These are phyloP conservation scores for Populus trichocarpa DNA, from an alignment of 441 rosid species.

Conservation along the genomic window DNA sequence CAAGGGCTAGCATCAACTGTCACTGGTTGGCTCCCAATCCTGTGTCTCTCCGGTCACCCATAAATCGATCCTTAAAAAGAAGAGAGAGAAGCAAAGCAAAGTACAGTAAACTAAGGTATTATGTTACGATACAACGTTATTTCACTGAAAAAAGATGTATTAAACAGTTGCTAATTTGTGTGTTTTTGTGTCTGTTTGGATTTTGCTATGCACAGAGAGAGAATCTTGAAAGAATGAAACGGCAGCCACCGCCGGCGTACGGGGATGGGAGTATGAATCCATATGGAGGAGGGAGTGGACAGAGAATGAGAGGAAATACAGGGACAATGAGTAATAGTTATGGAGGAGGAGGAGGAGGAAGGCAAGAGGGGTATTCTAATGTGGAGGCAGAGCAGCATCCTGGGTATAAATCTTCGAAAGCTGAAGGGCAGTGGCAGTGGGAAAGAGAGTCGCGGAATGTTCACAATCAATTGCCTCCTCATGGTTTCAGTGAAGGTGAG, in stretches of 20 bases:
- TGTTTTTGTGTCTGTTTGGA: too few species aligned
- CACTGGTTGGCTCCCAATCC: background rate
- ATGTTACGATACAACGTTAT: background rate
- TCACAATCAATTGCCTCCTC: conserved; percentile 4
- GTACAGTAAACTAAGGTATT: background rate
- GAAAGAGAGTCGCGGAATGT: conserved; percentile 14
- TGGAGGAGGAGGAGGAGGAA: background rate
- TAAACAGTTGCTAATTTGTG: background rate
- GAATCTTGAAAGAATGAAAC: background rate
- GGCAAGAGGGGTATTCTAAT: background rate
- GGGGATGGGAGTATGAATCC: conserved; percentile 9
- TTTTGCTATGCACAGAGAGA: background rate
- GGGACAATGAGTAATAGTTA: background rate
- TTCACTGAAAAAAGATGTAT: background rate
- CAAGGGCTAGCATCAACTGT: background rate
- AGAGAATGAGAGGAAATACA: background rate
- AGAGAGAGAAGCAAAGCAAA: background rate
- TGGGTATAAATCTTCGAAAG: conserved; percentile 5
- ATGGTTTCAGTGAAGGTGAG: conserved; percentile 12
- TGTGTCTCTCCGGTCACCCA: background rate
- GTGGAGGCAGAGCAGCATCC: conserved; percentile 9
- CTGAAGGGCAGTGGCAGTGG: conserved; percentile 21
- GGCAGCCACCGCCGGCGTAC: conserved; percentile 7
- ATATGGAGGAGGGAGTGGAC: background rate
- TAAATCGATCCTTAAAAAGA: background rate